Conservation (phyloP, 768 basidiomycete species). For the Exidia glandulosa region DNA sequence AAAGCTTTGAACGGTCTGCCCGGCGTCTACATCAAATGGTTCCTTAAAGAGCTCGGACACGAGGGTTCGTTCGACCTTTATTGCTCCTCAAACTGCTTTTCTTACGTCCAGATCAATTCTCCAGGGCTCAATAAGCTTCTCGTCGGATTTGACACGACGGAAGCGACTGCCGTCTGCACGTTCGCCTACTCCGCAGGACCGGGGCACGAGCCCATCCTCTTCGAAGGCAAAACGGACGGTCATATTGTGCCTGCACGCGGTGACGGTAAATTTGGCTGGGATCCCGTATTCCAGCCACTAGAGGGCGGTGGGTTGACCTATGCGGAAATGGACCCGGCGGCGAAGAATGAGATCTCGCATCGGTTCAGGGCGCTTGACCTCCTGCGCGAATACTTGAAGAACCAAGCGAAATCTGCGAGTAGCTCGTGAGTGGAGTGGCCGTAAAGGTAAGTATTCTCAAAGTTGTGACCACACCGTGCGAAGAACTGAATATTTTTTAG, state of each 20-base stretch:
- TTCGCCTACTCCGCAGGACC: conserved; percentile 91
- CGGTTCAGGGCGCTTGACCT: conserved; percentile 59
- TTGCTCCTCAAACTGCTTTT: too few relatives aligned
- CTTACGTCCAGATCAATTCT: too few relatives aligned
- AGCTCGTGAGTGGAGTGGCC: too few relatives aligned
- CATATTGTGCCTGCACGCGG: conserved; percentile 83
- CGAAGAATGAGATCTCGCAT: conserved; percentile 59
- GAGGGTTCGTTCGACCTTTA: too few relatives aligned
- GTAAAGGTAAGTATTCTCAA: too few relatives aligned
- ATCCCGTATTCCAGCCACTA: conserved; percentile 71
- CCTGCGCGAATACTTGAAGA: conserved; percentile 42
- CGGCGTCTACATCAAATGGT: conserved; percentile 95
- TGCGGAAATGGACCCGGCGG: conserved; percentile 52
- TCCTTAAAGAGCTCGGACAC: conserved; percentile 73
- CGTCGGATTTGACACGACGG: conserved; percentile 58
- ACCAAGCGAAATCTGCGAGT: too few relatives aligned
- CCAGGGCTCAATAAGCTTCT: conserved; percentile 80
- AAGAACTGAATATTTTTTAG: too few relatives aligned
- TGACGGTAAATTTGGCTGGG: conserved; percentile 77
- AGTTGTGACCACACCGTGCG: too few relatives aligned
- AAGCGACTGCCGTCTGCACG: conserved; percentile 87
- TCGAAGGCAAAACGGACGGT: conserved; percentile 83
- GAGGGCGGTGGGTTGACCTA: conserved; percentile 42
- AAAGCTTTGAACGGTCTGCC: conserved; percentile 83
- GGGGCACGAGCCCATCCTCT: conserved; percentile 63